Evolutionary conservation across 805 yeast genomes (phyloP).

Genomic region (Saturnispora halmiae): DNA sequence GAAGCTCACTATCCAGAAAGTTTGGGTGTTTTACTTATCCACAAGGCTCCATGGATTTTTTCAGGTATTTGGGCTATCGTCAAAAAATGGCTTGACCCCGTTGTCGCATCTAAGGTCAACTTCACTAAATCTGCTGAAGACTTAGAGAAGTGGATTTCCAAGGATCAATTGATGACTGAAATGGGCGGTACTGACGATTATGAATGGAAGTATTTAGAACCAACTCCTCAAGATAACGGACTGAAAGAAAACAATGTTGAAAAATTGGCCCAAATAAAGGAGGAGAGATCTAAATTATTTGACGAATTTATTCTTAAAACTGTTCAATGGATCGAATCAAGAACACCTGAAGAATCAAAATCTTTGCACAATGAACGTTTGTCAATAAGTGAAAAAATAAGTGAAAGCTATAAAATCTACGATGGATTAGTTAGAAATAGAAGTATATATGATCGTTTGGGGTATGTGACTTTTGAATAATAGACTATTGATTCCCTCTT

Average conservation of each 20-base stretch:
- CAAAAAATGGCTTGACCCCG: conserved; percentile 93
- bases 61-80: conserved; percentile 90
- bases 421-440: conserved; percentile 82
- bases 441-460: conserved; percentile 69
- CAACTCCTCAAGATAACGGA: conserved; percentile 51
- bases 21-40: conserved; percentile 73
- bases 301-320: conserved; percentile 56
- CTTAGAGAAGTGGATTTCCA: conserved; percentile 50
- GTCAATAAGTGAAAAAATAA: conserved; percentile 41
- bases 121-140: conserved; percentile 71
- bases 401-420: conserved; percentile 53
- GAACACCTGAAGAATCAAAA: conserved; percentile 40
- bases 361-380: conserved; percentile 46
- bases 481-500: no score
- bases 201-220: conserved; percentile 52
- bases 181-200: conserved; percentile 66
- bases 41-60: conserved; percentile 96
- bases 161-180: conserved; percentile 51
- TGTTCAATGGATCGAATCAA: conserved; percentile 66
- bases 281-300: conserved; percentile 47
- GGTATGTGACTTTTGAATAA: conserved; percentile 28
- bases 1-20: conserved; percentile 97
- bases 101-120: conserved; percentile 81
- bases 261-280: conserved; percentile 24
- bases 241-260: conserved; percentile 34